Evolutionary conservation across 768 basidiomycete genomes (phyloP).

Genomic region (Suillus lakei): DNA sequence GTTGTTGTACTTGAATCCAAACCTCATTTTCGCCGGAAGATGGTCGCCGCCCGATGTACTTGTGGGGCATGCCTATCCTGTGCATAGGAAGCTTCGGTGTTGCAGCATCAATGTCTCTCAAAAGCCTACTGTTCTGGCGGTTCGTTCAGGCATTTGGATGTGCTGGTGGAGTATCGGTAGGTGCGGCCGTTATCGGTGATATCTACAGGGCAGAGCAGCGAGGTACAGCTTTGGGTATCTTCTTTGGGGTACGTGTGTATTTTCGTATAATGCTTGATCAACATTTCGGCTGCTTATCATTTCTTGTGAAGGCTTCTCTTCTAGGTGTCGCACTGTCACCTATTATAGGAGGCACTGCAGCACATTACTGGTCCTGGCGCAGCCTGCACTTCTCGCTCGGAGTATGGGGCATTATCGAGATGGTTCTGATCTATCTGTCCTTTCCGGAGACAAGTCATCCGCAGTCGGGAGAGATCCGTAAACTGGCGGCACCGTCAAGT

Average conservation of each 20-base stretch:
- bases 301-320: slow-evolving; percentile 1
- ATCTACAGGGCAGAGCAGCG: slow-evolving; percentile 63
- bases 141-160: slow-evolving; percentile 65
- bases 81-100: slow-evolving; percentile 62
- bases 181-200: slow-evolving; percentile 59
- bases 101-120: slow-evolving; percentile 47
- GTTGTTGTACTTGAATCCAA: neutral
- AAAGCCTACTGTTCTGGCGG: slow-evolving; percentile 57
- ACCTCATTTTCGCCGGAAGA: slow-evolving; percentile 39
- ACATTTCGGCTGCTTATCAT: slow-evolving; percentile 31
- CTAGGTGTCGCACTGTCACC: neutral
- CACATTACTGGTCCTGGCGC: slow-evolving; percentile 62
- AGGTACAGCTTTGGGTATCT: slow-evolving; percentile 43
- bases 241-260: slow-evolving; percentile 33
- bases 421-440: slow-evolving; percentile 42
- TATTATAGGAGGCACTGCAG: neutral
- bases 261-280: slow-evolving; percentile 28
- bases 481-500: too few relatives aligned
- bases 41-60: slow-evolving; percentile 63
- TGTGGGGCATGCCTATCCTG: slow-evolving; percentile 59
- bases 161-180: slow-evolving; percentile 56
- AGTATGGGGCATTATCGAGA: slow-evolving; percentile 41
- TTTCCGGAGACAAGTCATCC: slow-evolving; percentile 68
- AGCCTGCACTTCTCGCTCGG: slow-evolving; percentile 51
- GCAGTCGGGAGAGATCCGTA: slow-evolving; percentile 28